phyloP scores from a whole-genome alignment of 129 eudicot species.

The Flaveria sonorensis region DNA sequence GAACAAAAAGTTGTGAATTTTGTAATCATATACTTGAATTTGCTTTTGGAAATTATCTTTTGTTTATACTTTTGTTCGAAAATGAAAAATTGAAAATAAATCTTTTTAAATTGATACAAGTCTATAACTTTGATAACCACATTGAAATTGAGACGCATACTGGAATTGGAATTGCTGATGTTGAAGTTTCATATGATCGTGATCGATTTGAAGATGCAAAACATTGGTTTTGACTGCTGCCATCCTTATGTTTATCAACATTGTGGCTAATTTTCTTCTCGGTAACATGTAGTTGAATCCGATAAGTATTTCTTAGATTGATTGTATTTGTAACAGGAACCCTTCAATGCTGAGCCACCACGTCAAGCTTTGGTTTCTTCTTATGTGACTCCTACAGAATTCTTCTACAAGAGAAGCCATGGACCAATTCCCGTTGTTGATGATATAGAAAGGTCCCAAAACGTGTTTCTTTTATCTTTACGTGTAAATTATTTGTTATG shows the following conservation, averaged over 20 bases:
- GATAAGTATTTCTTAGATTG: not conserved
- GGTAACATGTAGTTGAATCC: not conserved
- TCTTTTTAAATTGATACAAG: no score
- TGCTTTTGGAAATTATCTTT: not conserved
- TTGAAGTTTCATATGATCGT: not conserved
- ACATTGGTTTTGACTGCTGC: not conserved
- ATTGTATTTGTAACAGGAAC: constrained; percentile 59
- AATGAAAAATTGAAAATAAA: no score
- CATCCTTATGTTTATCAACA: not conserved
- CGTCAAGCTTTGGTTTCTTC: constrained; percentile 74
- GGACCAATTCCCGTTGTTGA: constrained; percentile 86
- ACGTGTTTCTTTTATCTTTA: constrained; percentile 1
- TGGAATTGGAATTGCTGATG: not conserved
- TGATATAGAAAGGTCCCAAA: constrained; percentile 66
- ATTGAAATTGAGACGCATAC: not conserved
- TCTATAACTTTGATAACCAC: no score
- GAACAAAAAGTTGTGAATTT: not conserved
- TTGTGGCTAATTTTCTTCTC: not conserved
- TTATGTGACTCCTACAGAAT: constrained; percentile 85
- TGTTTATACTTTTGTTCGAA: not conserved
- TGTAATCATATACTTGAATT: not conserved
- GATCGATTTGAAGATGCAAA: not conserved
- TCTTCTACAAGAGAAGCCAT: constrained; percentile 91
- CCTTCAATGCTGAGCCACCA: constrained; percentile 93
- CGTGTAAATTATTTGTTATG: constrained; percentile 11